Percentiles rank a stretch among this genome's conserved stretches.
Evolutionary conservation across 208 protist species (phyloP).

Genomic region (Blechomonas ayalai): DNA sequence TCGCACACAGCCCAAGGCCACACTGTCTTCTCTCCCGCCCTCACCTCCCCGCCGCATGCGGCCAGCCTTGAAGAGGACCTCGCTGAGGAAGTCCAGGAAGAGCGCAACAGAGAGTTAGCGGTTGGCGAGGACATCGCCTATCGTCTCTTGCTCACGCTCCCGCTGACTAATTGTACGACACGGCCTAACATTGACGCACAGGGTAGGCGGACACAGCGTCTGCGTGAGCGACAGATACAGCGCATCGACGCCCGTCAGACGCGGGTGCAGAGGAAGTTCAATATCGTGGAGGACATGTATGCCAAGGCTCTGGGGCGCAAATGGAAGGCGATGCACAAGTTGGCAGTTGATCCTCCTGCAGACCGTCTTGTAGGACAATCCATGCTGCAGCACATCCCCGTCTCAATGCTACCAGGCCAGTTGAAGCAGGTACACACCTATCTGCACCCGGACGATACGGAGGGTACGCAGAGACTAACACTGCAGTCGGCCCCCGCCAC

Average conservation of each 20-base stretch:
- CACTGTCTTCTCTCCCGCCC: background rate
- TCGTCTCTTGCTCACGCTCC: background rate
- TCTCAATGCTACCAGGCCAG: slow-evolving; percentile 32
- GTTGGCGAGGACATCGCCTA: background rate
- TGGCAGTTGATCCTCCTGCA: slow-evolving; percentile 79
- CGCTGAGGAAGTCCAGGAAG: slow-evolving; percentile 13
- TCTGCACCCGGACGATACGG: slow-evolving; percentile 3
- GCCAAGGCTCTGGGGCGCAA: slow-evolving; percentile 47
- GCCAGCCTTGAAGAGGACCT: slow-evolving; percentile 15
- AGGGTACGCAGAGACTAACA: too few relatives aligned
- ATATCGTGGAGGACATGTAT: slow-evolving; percentile 78
- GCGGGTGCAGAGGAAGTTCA: slow-evolving; percentile 26
- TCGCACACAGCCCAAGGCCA: background rate
- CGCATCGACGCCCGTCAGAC: slow-evolving; percentile 31
- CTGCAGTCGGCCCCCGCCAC: background rate
- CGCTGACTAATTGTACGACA: background rate
- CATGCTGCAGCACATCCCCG: slow-evolving; percentile 77
- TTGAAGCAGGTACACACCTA: slow-evolving; percentile 2
- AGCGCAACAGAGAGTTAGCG: slow-evolving; percentile 2
- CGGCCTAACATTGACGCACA: slow-evolving; percentile 10
- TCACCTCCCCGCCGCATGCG: slow-evolving; percentile 4
- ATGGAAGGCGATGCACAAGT: slow-evolving; percentile 47
- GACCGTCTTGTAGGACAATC: slow-evolving; percentile 72
- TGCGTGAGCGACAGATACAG: slow-evolving; percentile 32
- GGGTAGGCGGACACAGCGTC: slow-evolving; percentile 11